Base-by-base conservation (phyloP, 163 green algal species). In the Chlorella variabilis region DNA sequence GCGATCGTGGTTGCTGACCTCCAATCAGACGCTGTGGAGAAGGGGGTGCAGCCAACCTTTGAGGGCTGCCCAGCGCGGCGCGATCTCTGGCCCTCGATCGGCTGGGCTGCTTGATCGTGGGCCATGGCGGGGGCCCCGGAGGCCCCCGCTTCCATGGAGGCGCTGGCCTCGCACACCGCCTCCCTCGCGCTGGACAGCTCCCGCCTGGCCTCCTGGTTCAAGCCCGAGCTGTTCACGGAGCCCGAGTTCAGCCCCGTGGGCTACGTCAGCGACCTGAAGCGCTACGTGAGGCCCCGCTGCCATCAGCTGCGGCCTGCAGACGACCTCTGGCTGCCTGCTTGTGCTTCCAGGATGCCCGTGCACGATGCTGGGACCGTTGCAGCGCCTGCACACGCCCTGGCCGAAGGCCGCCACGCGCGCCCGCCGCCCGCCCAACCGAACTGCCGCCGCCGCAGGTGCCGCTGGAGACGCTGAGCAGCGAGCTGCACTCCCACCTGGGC, bases 231-330 rank as follows among this genome's bases (percentile, higher is more conserved):
- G 0, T 98, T 99, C 69, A 34, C 90, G 20, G 79, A 91, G 9
- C 48, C 83, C 0, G 67, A 92, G 20, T 99, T 98, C 71, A 86
- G 94, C n/a, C 73, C 90, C 0, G 92, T 95, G 1, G 66, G 59
- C 0, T 98, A 96, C 70, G 91, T 99, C 9, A 86, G 91, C 0
- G 92, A 98, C 31, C 80, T 98, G n/a, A 80, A 93, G 23, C 78
- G 90, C n/a, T 96, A 92, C 83, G 94, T 97, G 75, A 87, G 91
- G 41, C 8, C 29, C 31, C 31, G 56, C 34, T 58, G 71, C 34
- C 20, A n/a, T 9, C 25, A 58, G 31, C 34, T 2, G 6, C 6
- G 25, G 20, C 18, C 31, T 1, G 11, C 45, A 11, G 31, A 42
- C 48, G 20, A 42, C 45, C 27, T 17, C 5, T n/a, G n/a, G n/a